phyloP scores from a whole-genome alignment of 768 basidiomycete genomes.

The Rhodotorula paludigena region DNA sequence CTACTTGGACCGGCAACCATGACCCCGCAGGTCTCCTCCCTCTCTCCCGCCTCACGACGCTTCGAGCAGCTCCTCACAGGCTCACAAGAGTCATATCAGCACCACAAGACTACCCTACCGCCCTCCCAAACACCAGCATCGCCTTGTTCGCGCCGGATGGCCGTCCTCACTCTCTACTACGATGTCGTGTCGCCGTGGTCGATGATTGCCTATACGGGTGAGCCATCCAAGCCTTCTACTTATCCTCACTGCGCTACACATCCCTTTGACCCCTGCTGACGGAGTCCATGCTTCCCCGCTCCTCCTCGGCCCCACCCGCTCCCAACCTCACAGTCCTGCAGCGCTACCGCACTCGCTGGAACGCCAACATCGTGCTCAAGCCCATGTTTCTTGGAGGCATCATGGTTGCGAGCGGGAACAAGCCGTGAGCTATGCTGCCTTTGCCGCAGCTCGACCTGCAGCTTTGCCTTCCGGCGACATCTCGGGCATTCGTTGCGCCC shows the following conservation, averaged over 20 bases:
- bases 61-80: too few relatives aligned
- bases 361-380: slow-evolving; percentile 19
- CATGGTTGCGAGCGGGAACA: slow-evolving; percentile 24
- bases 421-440: slow-evolving; percentile 11
- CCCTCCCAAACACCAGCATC: background rate
- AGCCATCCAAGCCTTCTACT: background rate
- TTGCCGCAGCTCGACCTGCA: background rate
- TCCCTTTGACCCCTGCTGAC: background rate
- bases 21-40: too few relatives aligned
- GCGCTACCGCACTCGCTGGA: slow-evolving; percentile 21
- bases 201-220: slow-evolving; percentile 12
- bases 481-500: background rate
- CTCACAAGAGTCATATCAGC: too few relatives aligned
- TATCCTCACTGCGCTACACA: background rate
- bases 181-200: slow-evolving; percentile 24
- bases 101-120: background rate
- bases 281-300: background rate
- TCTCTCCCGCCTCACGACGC: too few relatives aligned
- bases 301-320: background rate
- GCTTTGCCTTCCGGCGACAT: too few relatives aligned
- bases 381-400: slow-evolving; percentile 33
- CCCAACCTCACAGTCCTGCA: slow-evolving; percentile 6
- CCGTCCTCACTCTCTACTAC: slow-evolving; percentile 1
- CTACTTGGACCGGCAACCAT: too few relatives aligned
- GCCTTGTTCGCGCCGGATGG: background rate